A percentile compares a stretch with the other conserved stretches of the same genome.
Conservation (phyloP, 2,329 filamentous ascomycete species). For the Aspergillus chevalieri region DNA sequence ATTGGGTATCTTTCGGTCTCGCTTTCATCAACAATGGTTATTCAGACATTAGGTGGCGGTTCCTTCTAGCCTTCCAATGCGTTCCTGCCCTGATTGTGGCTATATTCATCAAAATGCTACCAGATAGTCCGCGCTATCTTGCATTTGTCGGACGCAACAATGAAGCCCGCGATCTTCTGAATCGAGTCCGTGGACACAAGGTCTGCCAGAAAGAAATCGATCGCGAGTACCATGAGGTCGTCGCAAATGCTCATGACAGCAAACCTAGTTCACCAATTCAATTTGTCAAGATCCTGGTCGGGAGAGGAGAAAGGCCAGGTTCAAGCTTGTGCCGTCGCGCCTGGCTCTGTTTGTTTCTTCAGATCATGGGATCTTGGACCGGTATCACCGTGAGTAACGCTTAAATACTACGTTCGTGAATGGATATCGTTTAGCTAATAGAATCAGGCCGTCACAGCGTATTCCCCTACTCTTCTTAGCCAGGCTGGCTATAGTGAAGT, state of each 20-base stretch:
- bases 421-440: conserved; percentile 16
- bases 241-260: conserved; percentile 23
- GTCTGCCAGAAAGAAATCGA: conserved; percentile 23
- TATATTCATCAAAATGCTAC: conserved; percentile 25
- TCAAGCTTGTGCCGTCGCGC: conserved; percentile 34
- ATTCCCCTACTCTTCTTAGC: conserved; percentile 23
- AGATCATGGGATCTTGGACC: conserved; percentile 43
- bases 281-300: conserved; percentile 34
- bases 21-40: conserved; percentile 28
- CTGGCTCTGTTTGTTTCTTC: conserved; percentile 41
- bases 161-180: conserved; percentile 44
- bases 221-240: conserved; percentile 32
- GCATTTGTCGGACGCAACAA: conserved; percentile 35
- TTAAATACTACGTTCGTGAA: conserved; percentile 26
- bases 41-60: conserved; percentile 29
- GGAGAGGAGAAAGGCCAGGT: conserved; percentile 24
- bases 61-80: conserved; percentile 30
- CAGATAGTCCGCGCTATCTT: conserved; percentile 28
- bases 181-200: conserved; percentile 23
- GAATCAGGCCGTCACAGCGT: conserved; percentile 31
- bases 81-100: conserved; percentile 24
- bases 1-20: conserved; percentile 34
- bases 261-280: conserved; percentile 32
- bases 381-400: conserved; percentile 37
- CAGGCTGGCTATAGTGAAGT: conserved; percentile 33